Conservation (phyloP, 129 eudicot genomes). For the Centrapalus pauciflorus region DNA sequence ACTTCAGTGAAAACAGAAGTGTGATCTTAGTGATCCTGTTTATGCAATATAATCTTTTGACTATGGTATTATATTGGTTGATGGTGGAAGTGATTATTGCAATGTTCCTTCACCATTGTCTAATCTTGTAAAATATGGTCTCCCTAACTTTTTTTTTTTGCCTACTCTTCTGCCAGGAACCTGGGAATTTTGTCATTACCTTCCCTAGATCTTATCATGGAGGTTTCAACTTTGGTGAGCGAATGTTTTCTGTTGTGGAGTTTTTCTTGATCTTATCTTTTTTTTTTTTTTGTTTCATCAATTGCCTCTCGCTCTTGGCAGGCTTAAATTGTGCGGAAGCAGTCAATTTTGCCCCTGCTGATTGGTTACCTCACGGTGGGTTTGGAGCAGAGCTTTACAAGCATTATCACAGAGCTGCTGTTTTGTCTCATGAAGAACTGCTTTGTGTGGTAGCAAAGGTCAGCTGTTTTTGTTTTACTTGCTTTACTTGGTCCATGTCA, state of each 20-base stretch:
- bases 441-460: constrained; percentile 96
- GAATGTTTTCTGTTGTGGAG: neutral
- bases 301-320: constrained; percentile 26
- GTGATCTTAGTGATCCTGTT: neutral
- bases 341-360: constrained; percentile 99
- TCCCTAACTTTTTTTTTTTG: constrained; percentile 12
- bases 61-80: neutral
- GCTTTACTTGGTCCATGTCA: neutral
- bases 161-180: constrained; percentile 53
- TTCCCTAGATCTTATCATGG: constrained; percentile 98
- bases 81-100: neutral
- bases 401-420: constrained; percentile 85
- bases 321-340: constrained; percentile 99
- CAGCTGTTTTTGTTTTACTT: constrained; percentile 2
- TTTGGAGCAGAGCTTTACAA: constrained; percentile 92
- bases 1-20: neutral
- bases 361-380: constrained; percentile 99
- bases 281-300: neutral
- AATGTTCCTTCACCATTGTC: neutral
- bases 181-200: constrained; percentile 95
- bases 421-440: constrained; percentile 92
- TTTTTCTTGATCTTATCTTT: neutral
- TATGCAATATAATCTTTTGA: neutral
- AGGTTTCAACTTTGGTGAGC: constrained; percentile 96
- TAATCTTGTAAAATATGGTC: neutral